Evolutionary conservation across 2,329 filamentous ascomycete genomes (phyloP).

Genomic region (Colletotrichum cordylinicola): DNA sequence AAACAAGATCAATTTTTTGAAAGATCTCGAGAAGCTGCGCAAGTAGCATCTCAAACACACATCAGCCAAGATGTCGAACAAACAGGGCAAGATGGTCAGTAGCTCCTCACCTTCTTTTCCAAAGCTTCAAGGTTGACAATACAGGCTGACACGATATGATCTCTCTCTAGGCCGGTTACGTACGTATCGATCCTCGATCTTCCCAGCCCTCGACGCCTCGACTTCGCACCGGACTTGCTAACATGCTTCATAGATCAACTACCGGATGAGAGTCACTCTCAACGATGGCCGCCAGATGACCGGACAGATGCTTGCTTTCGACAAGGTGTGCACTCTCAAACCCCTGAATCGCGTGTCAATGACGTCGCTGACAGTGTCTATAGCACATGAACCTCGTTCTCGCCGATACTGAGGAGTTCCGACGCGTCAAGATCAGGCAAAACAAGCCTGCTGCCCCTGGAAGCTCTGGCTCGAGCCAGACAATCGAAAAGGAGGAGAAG

Average conservation of each 20-base stretch:
- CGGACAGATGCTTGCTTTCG: constrained; percentile 97
- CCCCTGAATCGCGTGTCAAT: background rate
- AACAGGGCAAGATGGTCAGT: constrained; percentile 99
- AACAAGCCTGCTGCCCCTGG: constrained; percentile 73
- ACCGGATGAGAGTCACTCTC: constrained; percentile 96
- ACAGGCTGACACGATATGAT: constrained; percentile 63
- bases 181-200: constrained; percentile 50
- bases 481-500: constrained; percentile 93
- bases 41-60: constrained; percentile 32
- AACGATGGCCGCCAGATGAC: constrained; percentile 96
- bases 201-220: background rate
- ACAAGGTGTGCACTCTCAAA: constrained; percentile 71
- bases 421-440: constrained; percentile 85
- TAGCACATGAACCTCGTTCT: constrained; percentile 99
- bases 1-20: constrained; percentile 49
- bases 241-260: constrained; percentile 80
- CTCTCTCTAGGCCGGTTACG: constrained; percentile 69
- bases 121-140: constrained; percentile 55
- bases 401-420: constrained; percentile 97
- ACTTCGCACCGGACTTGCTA: background rate
- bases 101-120: constrained; percentile 36
- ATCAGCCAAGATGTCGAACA: constrained; percentile 75
- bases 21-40: constrained; percentile 36
- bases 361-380: background rate
- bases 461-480: constrained; percentile 65